These are phyloP conservation scores for Trichophaea hybrida DNA, from an alignment of 2,329 filamentous ascomycete species.

Conservation along the genomic window DNA sequence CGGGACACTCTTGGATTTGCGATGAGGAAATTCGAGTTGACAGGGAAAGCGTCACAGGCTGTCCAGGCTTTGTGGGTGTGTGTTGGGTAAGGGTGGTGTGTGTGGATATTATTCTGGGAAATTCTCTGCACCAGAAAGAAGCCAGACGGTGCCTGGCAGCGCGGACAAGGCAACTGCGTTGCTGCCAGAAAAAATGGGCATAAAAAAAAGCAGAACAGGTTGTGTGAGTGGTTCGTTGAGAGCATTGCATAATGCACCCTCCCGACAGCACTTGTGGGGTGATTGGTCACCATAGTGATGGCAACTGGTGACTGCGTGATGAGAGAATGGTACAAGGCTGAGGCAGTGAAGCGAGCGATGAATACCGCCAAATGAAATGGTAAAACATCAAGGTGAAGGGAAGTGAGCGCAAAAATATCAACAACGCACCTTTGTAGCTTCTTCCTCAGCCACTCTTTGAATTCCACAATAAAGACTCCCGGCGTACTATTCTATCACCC, in stretches of 20 bases:
- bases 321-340: neutral
- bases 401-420: neutral
- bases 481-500: too few relatives aligned
- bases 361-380: neutral
- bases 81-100: neutral
- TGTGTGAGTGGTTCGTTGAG: neutral
- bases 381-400: neutral
- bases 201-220: neutral
- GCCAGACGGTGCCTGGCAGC: slow-evolving; percentile 1
- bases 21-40: neutral
- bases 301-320: neutral
- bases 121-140: neutral
- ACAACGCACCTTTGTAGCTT: neutral
- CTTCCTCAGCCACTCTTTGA: neutral
- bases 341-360: neutral
- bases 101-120: neutral
- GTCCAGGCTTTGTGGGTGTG: neutral
- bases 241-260: neutral
- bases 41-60: neutral
- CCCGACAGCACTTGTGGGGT: neutral
- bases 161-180: neutral
- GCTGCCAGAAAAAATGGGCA: neutral
- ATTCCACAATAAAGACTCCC: too few relatives aligned
- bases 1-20: slow-evolving; percentile 1
- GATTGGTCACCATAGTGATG: neutral